Percentiles rank a stretch among this genome's conserved stretches.
phyloP scores from a whole-genome alignment of 2,329 filamentous ascomycete species.

The Clarireedia sp. region DNA sequence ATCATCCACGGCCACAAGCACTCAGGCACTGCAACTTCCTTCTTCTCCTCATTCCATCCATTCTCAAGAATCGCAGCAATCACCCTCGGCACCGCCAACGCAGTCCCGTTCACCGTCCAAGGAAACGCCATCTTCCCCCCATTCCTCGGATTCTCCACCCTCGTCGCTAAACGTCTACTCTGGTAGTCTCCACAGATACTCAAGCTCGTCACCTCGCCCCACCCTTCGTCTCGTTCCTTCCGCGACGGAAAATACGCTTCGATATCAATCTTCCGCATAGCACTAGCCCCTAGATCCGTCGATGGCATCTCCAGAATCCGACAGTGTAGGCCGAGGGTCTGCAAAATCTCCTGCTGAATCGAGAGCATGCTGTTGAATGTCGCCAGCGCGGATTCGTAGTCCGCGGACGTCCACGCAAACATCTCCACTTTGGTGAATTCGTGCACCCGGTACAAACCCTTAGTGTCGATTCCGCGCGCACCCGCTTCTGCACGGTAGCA shows the following conservation, averaged over 20 bases:
- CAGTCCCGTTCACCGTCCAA: constrained; percentile 90
- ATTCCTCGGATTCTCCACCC: constrained; percentile 47
- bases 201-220: constrained; percentile 88
- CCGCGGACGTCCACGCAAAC: constrained; percentile 79
- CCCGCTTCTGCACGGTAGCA: constrained; percentile 95
- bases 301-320: constrained; percentile 90
- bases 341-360: constrained; percentile 79
- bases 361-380: constrained; percentile 80
- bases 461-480: constrained; percentile 80
- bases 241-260: constrained; percentile 90
- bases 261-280: constrained; percentile 81
- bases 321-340: constrained; percentile 69
- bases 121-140: constrained; percentile 61
- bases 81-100: constrained; percentile 82
- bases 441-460: constrained; percentile 92
- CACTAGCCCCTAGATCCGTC: constrained; percentile 80
- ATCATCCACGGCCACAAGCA: constrained; percentile 81
- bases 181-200: constrained; percentile 96
- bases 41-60: constrained; percentile 68
- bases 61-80: constrained; percentile 85
- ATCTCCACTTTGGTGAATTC: constrained; percentile 99
- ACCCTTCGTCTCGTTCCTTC: constrained; percentile 57
- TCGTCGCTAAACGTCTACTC: constrained; percentile 70
- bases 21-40: constrained; percentile 66
- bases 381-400: constrained; percentile 39